Evolutionary conservation across 257 asterid genomes (phyloP).

Genomic region (Paulownia fortunei): DNA sequence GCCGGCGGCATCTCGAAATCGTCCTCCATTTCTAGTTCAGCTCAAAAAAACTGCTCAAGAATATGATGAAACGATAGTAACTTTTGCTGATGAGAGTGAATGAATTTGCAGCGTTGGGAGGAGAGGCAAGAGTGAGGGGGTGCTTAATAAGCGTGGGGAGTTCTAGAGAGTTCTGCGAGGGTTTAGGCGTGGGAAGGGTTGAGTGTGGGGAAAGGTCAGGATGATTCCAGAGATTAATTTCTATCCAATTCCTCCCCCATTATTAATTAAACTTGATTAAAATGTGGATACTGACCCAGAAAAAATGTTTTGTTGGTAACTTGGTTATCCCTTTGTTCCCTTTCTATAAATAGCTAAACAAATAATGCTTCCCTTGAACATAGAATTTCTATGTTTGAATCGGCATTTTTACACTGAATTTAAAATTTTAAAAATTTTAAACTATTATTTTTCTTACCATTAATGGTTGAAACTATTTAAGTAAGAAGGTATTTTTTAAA

Average conservation of each 20-base stretch:
- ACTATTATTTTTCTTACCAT: too few relatives aligned
- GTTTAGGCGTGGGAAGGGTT: slow-evolving; percentile 37
- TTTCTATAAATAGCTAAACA: neutral
- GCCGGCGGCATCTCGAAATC: slow-evolving; percentile 64
- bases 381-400: too few relatives aligned
- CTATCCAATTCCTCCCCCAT: neutral
- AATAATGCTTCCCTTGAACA: too few relatives aligned
- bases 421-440: too few relatives aligned
- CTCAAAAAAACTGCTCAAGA: neutral
- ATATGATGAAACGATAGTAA: neutral
- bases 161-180: slow-evolving; percentile 66
- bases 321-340: neutral
- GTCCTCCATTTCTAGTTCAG: slow-evolving; percentile 51
- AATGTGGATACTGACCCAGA: too few relatives aligned
- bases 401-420: too few relatives aligned
- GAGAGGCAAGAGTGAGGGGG: slow-evolving; percentile 3
- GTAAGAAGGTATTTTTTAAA: too few relatives aligned
- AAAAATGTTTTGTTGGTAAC: too few relatives aligned
- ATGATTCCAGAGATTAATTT: slow-evolving; percentile 41
- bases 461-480: too few relatives aligned
- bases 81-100: neutral
- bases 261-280: neutral
- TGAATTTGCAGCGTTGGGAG: neutral
- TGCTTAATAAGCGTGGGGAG: slow-evolving; percentile 27
- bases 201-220: slow-evolving; percentile 30